These are phyloP conservation scores for Pichia sporocuriosa DNA, from an alignment of 805 yeast genomes.

Conservation along the genomic window DNA sequence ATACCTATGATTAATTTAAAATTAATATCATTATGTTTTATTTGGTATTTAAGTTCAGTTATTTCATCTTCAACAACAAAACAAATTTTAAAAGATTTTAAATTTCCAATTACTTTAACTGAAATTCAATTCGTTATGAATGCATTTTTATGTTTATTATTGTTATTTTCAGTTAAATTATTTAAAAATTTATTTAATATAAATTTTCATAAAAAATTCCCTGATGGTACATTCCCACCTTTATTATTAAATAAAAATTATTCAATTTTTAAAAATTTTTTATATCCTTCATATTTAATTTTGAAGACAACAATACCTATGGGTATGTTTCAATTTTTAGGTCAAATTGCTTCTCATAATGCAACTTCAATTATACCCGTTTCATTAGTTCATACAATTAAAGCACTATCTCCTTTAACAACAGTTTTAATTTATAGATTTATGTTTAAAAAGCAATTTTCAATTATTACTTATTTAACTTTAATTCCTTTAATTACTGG, in stretches of 20 bases:
- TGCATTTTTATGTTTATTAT: constrained; percentile 46
- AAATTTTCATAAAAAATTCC: constrained; percentile 30
- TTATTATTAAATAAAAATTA: constrained; percentile 27
- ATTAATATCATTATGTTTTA: constrained; percentile 43
- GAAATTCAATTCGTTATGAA: constrained; percentile 80
- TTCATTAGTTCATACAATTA: constrained; percentile 90
- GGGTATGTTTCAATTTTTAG: constrained; percentile 90
- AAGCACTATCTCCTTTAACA: constrained; percentile 83
- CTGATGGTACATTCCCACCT: constrained; percentile 45
- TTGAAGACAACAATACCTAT: constrained; percentile 75
- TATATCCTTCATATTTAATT: constrained; percentile 48
- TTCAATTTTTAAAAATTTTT: constrained; percentile 32
- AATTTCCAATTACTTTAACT: constrained; percentile 83
- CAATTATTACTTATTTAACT: constrained; percentile 64
- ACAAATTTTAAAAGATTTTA: constrained; percentile 59
- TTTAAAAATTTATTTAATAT: constrained; percentile 3
- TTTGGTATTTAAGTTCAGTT: constrained; percentile 80
- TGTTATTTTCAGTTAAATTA: constrained; percentile 21
- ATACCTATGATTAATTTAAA: constrained; percentile 31
- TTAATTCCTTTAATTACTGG: constrained; percentile 75
- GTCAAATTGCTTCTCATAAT: constrained; percentile 85
- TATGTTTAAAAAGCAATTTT: constrained; percentile 52
- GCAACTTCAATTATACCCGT: constrained; percentile 92
- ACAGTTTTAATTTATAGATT: constrained; percentile 76
- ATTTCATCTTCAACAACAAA: constrained; percentile 78